Percentiles rank a stretch among this genome's conserved stretches.
These are phyloP conservation scores for Epichloe hybrida DNA, from an alignment of 2,329 filamentous ascomycete genomes.

Conservation along the genomic window DNA sequence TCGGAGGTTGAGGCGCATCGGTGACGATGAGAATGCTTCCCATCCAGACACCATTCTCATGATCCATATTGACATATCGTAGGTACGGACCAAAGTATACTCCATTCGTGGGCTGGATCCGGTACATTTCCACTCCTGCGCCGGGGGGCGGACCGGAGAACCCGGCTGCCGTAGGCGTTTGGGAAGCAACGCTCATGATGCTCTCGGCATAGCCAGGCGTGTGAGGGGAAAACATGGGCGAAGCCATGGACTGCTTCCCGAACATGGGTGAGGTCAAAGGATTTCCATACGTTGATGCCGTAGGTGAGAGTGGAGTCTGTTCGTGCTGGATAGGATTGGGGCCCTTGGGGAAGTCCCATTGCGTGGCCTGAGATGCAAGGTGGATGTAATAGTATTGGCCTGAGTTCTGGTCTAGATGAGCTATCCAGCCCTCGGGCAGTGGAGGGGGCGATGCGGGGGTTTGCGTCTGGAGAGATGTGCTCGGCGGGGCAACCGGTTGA, in stretches of 20 bases:
- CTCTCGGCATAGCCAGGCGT: constrained; percentile 76
- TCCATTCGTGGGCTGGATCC: constrained; percentile 82
- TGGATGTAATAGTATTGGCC: constrained; percentile 99
- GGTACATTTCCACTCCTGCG: constrained; percentile 87
- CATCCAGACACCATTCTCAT: constrained; percentile 80
- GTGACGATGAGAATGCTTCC: constrained; percentile 91
- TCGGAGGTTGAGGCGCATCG: constrained; percentile 81
- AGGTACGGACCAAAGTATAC: constrained; percentile 97
- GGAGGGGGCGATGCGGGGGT: constrained; percentile 78
- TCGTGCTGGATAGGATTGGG: constrained; percentile 81
- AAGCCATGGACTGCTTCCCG: constrained; percentile 45
- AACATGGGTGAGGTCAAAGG: constrained; percentile 57
- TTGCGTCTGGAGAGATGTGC: constrained; percentile 27
- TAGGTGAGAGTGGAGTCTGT: constrained; percentile 68
- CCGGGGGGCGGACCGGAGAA: constrained; percentile 86
- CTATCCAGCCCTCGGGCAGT: constrained; percentile 94
- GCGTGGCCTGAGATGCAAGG: constrained; percentile 83
- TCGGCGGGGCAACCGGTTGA: constrained; percentile 25
- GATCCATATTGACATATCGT: constrained; percentile 92
- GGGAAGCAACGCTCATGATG: constrained; percentile 66
- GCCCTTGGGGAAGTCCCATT: constrained; percentile 98
- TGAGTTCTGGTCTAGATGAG: constrained; percentile 86
- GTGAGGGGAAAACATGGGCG: constrained; percentile 71
- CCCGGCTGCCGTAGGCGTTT: constrained; percentile 63
- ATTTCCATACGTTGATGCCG: constrained; percentile 63